Percentiles rank a stretch among this genome's conserved stretches.
Conservation (phyloP, 495 filamentous ascomycete species). For the Eremomyces bilateralis region DNA sequence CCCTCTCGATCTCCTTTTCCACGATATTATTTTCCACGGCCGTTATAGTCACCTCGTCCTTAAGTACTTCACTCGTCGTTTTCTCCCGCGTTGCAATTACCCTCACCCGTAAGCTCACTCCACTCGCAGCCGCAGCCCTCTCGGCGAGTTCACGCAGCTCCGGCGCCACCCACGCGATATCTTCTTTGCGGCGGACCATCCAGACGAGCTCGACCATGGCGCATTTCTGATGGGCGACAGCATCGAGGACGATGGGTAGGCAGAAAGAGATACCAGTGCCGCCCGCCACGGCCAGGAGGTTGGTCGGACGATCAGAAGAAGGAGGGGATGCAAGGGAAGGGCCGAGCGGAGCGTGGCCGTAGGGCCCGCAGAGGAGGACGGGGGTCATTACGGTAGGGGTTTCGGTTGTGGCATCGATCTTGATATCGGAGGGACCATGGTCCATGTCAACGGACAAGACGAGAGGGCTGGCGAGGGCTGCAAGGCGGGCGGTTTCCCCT, state of each 20-base stretch:
- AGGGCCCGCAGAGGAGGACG: constrained; percentile 35
- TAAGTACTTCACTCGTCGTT: no score
- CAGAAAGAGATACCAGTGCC: constrained; percentile 44
- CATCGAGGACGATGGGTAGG: constrained; percentile 29
- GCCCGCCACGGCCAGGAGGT: constrained; percentile 38
- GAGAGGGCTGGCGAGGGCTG: constrained; percentile 16
- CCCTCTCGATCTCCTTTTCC: no score
- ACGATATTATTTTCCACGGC: no score
- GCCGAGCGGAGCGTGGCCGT: constrained; percentile 29
- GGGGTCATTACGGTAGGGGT: constrained; percentile 17
- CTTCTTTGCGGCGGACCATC: constrained; percentile 31
- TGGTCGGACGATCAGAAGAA: constrained; percentile 22
- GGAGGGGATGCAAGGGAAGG: no score
- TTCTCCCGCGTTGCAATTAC: no score
- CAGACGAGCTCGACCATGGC: constrained; percentile 33
- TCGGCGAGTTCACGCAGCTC: no score
- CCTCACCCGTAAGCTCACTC: no score
- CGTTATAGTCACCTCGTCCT: no score
- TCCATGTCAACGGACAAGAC: background rate
- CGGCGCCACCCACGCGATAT: constrained; percentile 31
- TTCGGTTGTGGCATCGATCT: background rate
- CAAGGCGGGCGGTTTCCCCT: constrained; percentile 36
- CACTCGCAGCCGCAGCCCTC: no score
- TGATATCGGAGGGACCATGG: background rate
- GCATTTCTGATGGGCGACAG: constrained; percentile 18